phyloP scores from a whole-genome alignment of 768 basidiomycete genomes.

The Boletus reticuloceps region DNA sequence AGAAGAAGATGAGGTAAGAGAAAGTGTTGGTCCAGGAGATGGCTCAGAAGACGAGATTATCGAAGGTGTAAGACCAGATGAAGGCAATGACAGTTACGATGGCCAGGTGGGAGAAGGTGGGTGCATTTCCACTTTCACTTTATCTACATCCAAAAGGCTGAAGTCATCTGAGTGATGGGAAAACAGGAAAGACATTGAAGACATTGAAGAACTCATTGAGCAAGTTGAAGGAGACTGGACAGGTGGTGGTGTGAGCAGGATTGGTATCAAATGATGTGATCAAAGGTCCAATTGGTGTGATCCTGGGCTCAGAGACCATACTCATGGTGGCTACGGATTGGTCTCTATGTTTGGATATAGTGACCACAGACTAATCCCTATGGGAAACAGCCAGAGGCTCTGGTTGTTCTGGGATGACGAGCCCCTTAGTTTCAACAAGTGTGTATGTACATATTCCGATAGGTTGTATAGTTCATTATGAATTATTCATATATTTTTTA shows the following conservation, averaged over 20 bases:
- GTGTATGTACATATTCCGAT: slow-evolving; percentile 51
- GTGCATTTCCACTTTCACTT: slow-evolving; percentile 15
- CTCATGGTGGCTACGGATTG: slow-evolving; percentile 46
- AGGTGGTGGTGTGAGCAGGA: slow-evolving; percentile 44
- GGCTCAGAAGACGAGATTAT: slow-evolving; percentile 32
- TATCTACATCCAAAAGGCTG: slow-evolving; percentile 41
- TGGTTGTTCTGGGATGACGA: slow-evolving; percentile 11
- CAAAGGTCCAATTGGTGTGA: slow-evolving; percentile 25
- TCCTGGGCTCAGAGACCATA: slow-evolving; percentile 33
- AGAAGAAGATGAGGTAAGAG: slow-evolving; percentile 36
- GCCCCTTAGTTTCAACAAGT: slow-evolving; percentile 20
- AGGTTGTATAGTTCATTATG: slow-evolving; percentile 67
- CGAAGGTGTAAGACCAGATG: slow-evolving; percentile 31
- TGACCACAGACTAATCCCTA: slow-evolving; percentile 47
- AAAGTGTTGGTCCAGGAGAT: slow-evolving; percentile 38
- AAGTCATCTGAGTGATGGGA: slow-evolving; percentile 77
- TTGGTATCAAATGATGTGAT: slow-evolving; percentile 27
- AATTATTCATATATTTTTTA: slow-evolving; percentile 68
- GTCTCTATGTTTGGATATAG: slow-evolving; percentile 42
- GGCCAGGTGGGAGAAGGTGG: slow-evolving; percentile 38
- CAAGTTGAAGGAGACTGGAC: slow-evolving; percentile 39
- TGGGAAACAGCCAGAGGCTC: slow-evolving; percentile 15
- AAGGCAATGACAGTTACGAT: slow-evolving; percentile 29
- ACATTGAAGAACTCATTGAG: slow-evolving; percentile 29
- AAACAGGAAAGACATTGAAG: slow-evolving; percentile 42